phyloP scores from a whole-genome alignment of 2,329 filamentous ascomycete genomes.

The Paecilomyces fulvus region DNA sequence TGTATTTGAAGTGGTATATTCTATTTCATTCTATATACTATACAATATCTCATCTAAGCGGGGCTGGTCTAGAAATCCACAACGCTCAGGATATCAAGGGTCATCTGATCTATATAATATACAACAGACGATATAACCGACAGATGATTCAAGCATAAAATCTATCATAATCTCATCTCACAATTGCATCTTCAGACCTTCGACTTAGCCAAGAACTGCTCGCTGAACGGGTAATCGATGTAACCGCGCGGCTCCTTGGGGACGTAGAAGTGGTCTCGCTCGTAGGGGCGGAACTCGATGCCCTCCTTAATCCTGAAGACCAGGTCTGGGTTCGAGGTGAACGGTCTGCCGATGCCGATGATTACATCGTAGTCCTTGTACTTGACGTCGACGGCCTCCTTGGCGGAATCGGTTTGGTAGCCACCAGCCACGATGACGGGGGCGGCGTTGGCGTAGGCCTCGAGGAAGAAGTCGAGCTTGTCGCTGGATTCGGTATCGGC shows the following conservation, averaged over 20 bases:
- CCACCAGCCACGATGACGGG: slow-evolving; percentile 47
- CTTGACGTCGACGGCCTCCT: slow-evolving; percentile 24
- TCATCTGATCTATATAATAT: too few species aligned
- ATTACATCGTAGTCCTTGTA: slow-evolving; percentile 23
- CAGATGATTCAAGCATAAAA: too few species aligned
- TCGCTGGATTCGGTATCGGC: slow-evolving; percentile 24
- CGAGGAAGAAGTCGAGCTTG: slow-evolving; percentile 37
- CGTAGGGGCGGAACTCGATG: slow-evolving; percentile 29
- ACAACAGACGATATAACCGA: too few species aligned
- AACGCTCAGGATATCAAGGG: too few species aligned
- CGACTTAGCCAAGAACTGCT: slow-evolving; percentile 17
- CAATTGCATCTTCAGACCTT: background rate
- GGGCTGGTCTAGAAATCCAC: background rate
- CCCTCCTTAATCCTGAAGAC: slow-evolving; percentile 33
- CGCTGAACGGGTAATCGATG: slow-evolving; percentile 27
- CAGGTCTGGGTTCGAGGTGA: slow-evolving; percentile 40
- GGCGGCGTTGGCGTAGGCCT: slow-evolving; percentile 31
- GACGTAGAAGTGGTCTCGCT: slow-evolving; percentile 35
- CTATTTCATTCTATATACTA: background rate
- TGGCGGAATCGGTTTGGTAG: slow-evolving; percentile 33
- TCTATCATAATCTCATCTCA: background rate
- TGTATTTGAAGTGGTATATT: too few species aligned
- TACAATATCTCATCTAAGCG: background rate
- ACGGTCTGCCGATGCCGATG: slow-evolving; percentile 36
- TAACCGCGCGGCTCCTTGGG: slow-evolving; percentile 31